Evolutionary conservation across 208 protist species (phyloP), one percentile per base, ranked within the genome.

Genomic region (Trypanosoma theileri): DNA sequence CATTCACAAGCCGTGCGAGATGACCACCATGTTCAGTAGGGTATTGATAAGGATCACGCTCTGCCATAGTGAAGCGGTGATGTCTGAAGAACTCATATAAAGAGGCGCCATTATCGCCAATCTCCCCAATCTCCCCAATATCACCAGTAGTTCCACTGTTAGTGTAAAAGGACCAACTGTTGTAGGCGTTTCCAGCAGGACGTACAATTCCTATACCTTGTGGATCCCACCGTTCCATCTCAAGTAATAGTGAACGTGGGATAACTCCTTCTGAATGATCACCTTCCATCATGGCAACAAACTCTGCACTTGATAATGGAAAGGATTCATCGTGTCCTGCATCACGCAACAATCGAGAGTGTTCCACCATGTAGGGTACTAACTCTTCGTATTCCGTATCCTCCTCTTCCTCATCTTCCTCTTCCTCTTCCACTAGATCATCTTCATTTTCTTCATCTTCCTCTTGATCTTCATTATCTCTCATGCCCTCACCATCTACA

Each of bases 1-100:
- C 31, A 70, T 62, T 48, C 66, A 77, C 50, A 67, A 81, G 50
- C 46, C 79, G 28, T 31, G 73, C 41, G 54, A 71, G 16, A 69
- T 62, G 60, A 65, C 71, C 19, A 56, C 58, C 6, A 6, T 35
- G 28, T 35, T 35, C 28, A 8, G 28, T 35, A 35, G 28, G 6
- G 28, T 35, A 35, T 6, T 35, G 28, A 35, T 35, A 35, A 35
- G 28, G 28, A 35, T 35, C 28, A 35, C 50, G 24, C 26, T 59
- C 63, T 21, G 40, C 12, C 21, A 10, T 35, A 13, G 59, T 63
- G 3, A 24, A 24, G 6, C 48, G 24, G 51, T 28, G 45, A 0
- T 48, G 64, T 42, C 24, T 21, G 13, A 76, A 3, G 11, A 66
- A 45, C 0, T 65, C 63, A 50, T 41, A 55, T 53, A 76, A 16